phyloP scores from a whole-genome alignment of 805 yeast species.

The Candida silvatica region DNA sequence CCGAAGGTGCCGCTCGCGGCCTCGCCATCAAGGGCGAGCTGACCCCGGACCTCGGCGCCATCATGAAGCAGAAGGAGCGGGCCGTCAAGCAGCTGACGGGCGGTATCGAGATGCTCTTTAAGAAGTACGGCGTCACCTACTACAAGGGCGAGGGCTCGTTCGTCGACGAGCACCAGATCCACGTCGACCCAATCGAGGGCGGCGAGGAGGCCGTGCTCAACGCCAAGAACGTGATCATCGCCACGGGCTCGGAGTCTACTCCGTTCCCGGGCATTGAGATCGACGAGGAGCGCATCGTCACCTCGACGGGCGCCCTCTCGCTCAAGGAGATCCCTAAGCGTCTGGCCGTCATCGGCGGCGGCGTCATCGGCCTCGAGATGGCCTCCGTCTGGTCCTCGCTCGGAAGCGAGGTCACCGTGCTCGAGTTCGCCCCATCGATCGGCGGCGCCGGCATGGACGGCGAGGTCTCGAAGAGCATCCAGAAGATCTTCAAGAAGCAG shows the following conservation, averaged over 20 bases:
- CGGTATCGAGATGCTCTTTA: constrained; percentile 91
- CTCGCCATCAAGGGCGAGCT: constrained; percentile 72
- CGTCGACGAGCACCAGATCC: constrained; percentile 66
- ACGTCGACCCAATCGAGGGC: constrained; percentile 83
- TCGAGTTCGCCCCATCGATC: constrained; percentile 83
- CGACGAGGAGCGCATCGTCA: constrained; percentile 94
- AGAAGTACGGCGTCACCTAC: constrained; percentile 91
- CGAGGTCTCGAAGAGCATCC: constrained; percentile 86
- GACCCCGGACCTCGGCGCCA: constrained; percentile 60
- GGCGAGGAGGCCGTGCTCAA: constrained; percentile 61
- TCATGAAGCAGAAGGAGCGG: constrained; percentile 88
- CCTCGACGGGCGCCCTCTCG: constrained; percentile 87
- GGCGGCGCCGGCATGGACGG: constrained; percentile 99
- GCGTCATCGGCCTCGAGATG: constrained; percentile 99
- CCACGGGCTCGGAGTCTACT: constrained; percentile 97
- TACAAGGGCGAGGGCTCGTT: constrained; percentile 91
- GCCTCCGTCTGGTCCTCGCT: constrained; percentile 95
- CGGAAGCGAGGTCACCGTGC: constrained; percentile 90
- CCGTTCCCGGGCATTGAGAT: constrained; percentile 97
- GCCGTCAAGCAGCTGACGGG: constrained; percentile 85
- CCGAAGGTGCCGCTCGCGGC: constrained; percentile 83
- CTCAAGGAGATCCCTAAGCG: constrained; percentile 88
- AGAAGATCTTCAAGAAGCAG: constrained; percentile 87
- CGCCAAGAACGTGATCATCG: constrained; percentile 86
- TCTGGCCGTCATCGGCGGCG: constrained; percentile 94